Evolutionary conservation across 2,329 filamentous ascomycete genomes (phyloP), one percentile per base, ranked within the genome.

Genomic region (Epichloe typhina): DNA sequence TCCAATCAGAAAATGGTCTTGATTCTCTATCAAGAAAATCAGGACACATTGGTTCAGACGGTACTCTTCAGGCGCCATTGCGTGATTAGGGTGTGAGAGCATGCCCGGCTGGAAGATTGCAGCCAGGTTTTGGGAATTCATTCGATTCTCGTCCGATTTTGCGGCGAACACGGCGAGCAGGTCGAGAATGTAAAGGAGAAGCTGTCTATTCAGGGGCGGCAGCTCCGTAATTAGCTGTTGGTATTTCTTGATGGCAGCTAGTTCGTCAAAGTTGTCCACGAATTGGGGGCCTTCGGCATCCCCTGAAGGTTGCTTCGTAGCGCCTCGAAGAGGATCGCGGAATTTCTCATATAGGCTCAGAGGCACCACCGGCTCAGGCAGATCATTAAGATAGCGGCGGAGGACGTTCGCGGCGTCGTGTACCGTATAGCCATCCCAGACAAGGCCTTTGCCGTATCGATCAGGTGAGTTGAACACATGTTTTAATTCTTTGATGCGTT

Each of bases 41-140:
- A 98, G 77, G 19, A 98, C 91, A 61, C 93, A 91, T 73, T 98
- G 93, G 64, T 94, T 97, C 5, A 98, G 73, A 35, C 88, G 83
- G 65, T 98, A 98, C 63, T 97, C 91, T 52, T 86, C 80, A 0
- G 93, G 93, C 0, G 88, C 84, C 91, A 98, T 97, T 62, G 95
- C 90, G 65, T 98, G 93, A 53, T 80, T 74, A 1, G 93, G 93
- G 65, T 98, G 93, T 2, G 90, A 96, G 13, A 98, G 77, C 71
- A 98, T 86, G 50, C 93, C 93, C 0, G 93, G 93, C 65, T 98
- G 93, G 65, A 98, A 98, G 62, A 98, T 98, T 51, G 93, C 91
- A 9, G 93, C 88, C 44, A 98, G 72, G 63, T 98, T 98, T 59
- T 86, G 83, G 4, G 91, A 90, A 13, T 85, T 95, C 91, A 98